Evolutionary conservation across 108 stramenopile genomes (phyloP).

Genomic region (Discostella stelligeroides): DNA sequence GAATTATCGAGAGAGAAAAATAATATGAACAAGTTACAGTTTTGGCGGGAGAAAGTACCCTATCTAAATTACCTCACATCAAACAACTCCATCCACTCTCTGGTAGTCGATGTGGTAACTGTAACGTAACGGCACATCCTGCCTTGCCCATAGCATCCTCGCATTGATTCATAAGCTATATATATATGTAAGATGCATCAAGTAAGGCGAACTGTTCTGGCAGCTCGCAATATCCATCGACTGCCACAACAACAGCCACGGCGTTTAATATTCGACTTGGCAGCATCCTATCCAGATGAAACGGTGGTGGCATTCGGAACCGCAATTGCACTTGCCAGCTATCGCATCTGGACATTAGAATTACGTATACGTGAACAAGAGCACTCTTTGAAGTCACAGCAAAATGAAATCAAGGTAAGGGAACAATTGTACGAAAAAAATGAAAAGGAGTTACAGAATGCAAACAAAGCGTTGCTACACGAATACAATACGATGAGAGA

Average conservation of each 20-base stretch:
- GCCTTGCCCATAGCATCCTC: too few relatives aligned
- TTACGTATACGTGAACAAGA: background rate
- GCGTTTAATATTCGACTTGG: background rate
- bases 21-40: too few relatives aligned
- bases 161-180: too few relatives aligned
- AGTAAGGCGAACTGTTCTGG: background rate
- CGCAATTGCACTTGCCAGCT: background rate
- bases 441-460: background rate
- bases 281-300: background rate
- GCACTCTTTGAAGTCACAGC: background rate
- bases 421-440: background rate
- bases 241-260: background rate
- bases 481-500: slow-evolving; percentile 1
- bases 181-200: background rate
- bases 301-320: background rate
- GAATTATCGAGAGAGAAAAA: too few relatives aligned
- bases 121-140: too few relatives aligned
- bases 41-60: too few relatives aligned
- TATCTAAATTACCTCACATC: too few relatives aligned
- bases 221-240: background rate
- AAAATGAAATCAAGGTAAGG: background rate
- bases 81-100: too few relatives aligned
- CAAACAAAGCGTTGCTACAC: background rate
- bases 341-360: background rate
- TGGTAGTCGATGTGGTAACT: too few relatives aligned